phyloP scores from a whole-genome alignment of 345 rosid species.

The Lagerstroemia speciosa region DNA sequence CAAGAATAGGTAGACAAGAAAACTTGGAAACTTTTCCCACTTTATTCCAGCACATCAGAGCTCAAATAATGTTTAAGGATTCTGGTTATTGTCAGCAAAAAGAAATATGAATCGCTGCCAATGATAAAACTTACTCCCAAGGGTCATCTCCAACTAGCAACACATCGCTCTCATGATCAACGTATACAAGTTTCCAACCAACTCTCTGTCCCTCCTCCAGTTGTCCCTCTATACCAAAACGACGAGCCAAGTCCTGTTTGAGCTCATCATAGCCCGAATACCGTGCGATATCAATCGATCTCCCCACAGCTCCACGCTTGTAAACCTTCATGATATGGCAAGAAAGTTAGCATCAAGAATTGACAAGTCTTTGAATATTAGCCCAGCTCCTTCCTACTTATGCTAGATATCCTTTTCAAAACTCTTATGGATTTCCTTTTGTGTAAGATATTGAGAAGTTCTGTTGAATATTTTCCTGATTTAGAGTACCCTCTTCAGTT shows the following conservation, averaged over 20 bases:
- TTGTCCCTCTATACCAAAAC: slow-evolving; percentile 81
- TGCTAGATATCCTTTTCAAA: background rate
- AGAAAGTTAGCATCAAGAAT: slow-evolving; percentile 6
- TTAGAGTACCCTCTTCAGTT: background rate
- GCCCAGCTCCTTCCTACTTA: background rate
- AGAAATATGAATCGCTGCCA: background rate
- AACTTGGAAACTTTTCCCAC: too few species aligned
- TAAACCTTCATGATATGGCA: slow-evolving; percentile 36
- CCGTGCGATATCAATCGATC: slow-evolving; percentile 64
- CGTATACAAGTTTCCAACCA: slow-evolving; percentile 76
- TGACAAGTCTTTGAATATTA: background rate
- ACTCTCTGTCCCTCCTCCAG: slow-evolving; percentile 53
- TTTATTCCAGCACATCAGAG: too few species aligned
- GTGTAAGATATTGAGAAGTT: background rate
- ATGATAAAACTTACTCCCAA: slow-evolving; percentile 53
- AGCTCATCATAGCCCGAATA: slow-evolving; percentile 66
- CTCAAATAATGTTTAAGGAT: background rate
- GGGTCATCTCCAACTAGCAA: slow-evolving; percentile 77
- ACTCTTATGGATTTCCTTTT: too few species aligned
- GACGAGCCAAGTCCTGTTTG: slow-evolving; percentile 60
- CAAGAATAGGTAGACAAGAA: too few species aligned
- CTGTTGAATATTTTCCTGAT: background rate
- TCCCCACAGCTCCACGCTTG: slow-evolving; percentile 76
- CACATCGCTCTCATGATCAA: slow-evolving; percentile 68
- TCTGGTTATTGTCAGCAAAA: background rate